A percentile compares a stretch with the other conserved stretches of the same genome.
These are phyloP conservation scores for Pestalotiopsis sp. DNA, from an alignment of 2,329 filamentous ascomycete genomes.

Conservation along the genomic window DNA sequence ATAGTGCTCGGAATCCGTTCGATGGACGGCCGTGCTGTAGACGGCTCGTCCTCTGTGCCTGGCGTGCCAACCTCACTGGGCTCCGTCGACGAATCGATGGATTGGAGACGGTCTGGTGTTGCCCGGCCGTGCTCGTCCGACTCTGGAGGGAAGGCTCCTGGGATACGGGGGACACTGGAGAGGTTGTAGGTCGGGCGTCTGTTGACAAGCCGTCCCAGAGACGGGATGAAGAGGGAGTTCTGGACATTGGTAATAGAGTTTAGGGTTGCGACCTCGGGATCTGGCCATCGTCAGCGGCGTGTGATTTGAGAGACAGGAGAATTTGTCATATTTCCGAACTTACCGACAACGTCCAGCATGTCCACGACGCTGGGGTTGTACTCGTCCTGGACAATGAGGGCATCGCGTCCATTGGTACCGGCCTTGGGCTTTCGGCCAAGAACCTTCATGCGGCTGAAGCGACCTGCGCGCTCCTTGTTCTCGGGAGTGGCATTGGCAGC, in stretches of 20 bases:
- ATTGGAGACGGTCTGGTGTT: neutral
- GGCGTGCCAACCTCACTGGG: constrained; percentile 21
- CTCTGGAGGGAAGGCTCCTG: constrained; percentile 10
- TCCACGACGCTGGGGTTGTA: constrained; percentile 68
- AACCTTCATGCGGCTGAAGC: constrained; percentile 6
- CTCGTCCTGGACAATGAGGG: constrained; percentile 34
- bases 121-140: neutral
- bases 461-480: constrained; percentile 4
- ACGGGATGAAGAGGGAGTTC: constrained; percentile 85
- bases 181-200: constrained; percentile 78
- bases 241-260: constrained; percentile 88
- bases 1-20: constrained; percentile 58
- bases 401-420: neutral
- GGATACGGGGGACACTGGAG: constrained; percentile 45
- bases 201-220: constrained; percentile 76
- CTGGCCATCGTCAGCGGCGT: constrained; percentile 41
- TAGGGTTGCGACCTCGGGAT: constrained; percentile 81
- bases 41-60: constrained; percentile 25
- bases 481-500: neutral
- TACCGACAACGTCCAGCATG: constrained; percentile 70
- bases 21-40: constrained; percentile 24
- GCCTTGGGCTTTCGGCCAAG: neutral
- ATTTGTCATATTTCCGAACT: constrained; percentile 25
- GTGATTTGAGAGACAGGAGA: neutral
- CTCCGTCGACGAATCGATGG: neutral